Base-by-base conservation (phyloP, 2,329 filamentous ascomycete species). In the Fusarium sp. region DNA sequence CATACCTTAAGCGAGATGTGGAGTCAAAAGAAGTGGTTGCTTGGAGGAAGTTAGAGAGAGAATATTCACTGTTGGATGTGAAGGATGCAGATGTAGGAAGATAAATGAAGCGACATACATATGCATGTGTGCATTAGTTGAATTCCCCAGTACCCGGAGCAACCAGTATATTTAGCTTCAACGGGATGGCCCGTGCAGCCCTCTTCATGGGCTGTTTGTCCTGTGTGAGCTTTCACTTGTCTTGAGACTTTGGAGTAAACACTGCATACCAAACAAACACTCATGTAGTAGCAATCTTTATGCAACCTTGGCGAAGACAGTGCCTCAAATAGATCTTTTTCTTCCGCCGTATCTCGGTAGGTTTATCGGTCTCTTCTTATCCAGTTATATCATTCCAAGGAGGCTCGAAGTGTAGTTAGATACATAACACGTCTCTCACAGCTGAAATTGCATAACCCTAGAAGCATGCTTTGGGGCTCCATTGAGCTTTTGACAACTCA, bases 181-280 rank as follows among this genome's bases (percentile, higher is more conserved):
- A 38, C 9, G 22, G n/a, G 17, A 53, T 65, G 54, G 61, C 20
- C 43, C 20, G 46, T 49, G 46, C 31, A 43, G 33, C 34, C 6
- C 15, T 20, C 20, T 28, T 5, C 9, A 58, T 42, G 26, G 39
- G 28, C 24, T 26, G 24, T 50, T 61, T 40, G 39, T 50, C 39
- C 26, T 22, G 7, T 14, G 10, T 18, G n/a, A 13, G 51, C 52
- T 39, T 49, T 10, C 10, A 31, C 33, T 26, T 17, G 10, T 54
- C 36, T 8, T 9, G 39, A 39, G 44, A 26, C 20, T 17, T 34
- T 43, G 33, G 43, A 6, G 22, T 17, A 49, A 40, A 28, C 57
- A 26, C 26, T 66, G 20, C 15, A 22, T 10, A 14, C 40, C 38
- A 39, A 46, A 46, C 33, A n/a, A 38, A 15, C 14, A 14, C 17